Evolutionary conservation across 768 basidiomycete genomes (phyloP), one percentile per base, ranked within the genome.

Genomic region (Rubroboletus pulcherrimus): DNA sequence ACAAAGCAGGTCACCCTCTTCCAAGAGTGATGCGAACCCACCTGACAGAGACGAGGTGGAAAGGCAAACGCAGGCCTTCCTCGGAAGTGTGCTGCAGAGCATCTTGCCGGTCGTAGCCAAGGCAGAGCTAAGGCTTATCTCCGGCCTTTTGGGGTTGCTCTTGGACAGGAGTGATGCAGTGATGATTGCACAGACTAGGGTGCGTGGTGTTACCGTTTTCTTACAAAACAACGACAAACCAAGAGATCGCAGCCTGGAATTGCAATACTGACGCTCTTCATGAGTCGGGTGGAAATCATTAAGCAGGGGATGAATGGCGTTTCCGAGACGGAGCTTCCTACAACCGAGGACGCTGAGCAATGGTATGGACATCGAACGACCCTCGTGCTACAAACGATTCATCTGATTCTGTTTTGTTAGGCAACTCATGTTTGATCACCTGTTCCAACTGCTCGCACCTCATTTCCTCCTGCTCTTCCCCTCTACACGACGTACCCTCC

Each of bases 261-360:
- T 29, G 91, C 93, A 3, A 78, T 98, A 49, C 77, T 98, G 58
- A 98, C 94, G 0, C 77, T 95, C 43, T 87, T 98, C 71, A 76
- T 98, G 51, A 93, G 90, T 60, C 87, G 93, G 26, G 96, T 93
- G n/a, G 92, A 94, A 71, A 82, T 91, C 17, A 86, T 98, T 64
- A 93, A 92, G 68, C 87, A 95, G 63, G 81, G 80, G 3, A 79
- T 81, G 58, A 71, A 72, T 6, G 75, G 74, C 14, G 71, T 78
- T n/a, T 68, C 78, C 0, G 85, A 89, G 42, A 71, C 78, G 19
- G 84, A 88, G 43, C 64, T 78, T 38, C 84, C 86, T 35, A 78
- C 85, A 0, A 65, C 84, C 2, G 88, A 90, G 58, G 95, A 98
- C 57, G 77, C 85, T 41, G 81, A 88, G 43, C 87, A 92, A 76